Percentiles rank a stretch among this genome's conserved stretches.
phyloP scores from a whole-genome alignment of 306 rosid genomes.

The Cajanus cajan region DNA sequence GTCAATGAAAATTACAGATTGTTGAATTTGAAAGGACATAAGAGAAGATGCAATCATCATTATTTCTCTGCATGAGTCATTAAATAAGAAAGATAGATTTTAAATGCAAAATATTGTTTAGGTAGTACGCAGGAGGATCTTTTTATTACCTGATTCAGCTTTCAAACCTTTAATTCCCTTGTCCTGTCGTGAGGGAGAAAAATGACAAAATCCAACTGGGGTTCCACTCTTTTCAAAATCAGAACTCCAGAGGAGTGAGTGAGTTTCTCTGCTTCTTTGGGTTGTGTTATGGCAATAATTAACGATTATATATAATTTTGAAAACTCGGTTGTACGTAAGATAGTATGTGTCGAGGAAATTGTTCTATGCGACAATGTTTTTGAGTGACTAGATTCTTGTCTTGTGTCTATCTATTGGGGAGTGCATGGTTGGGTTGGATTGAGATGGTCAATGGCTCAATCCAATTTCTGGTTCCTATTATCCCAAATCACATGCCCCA shows the following conservation, averaged over 20 bases:
- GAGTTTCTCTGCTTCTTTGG: neutral
- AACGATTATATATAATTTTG: neutral
- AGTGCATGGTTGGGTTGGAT: neutral
- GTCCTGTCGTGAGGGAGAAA: conserved; percentile 29
- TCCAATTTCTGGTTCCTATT: neutral
- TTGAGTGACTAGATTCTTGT: neutral
- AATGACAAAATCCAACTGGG: conserved; percentile 5
- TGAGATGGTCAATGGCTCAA: neutral
- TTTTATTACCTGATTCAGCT: conserved; percentile 52
- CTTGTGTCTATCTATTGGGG: neutral
- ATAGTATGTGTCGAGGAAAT: neutral
- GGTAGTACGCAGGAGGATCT: conserved; percentile 33
- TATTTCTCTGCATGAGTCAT: conserved; percentile 59
- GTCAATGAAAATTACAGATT: conserved; percentile 62
- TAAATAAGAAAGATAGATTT: conserved; percentile 38
- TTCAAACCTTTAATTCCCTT: conserved; percentile 38
- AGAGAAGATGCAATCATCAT: conserved; percentile 52
- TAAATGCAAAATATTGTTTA: conserved; percentile 51
- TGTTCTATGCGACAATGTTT: neutral
- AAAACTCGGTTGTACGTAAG: neutral
- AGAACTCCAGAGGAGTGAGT: too few relatives aligned
- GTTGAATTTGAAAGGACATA: conserved; percentile 72
- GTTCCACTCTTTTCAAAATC: neutral
- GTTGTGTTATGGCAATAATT: too few relatives aligned
- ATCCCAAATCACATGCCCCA: neutral